These are phyloP conservation scores for Draba incana DNA, from an alignment of 345 rosid species.

Conservation along the genomic window DNA sequence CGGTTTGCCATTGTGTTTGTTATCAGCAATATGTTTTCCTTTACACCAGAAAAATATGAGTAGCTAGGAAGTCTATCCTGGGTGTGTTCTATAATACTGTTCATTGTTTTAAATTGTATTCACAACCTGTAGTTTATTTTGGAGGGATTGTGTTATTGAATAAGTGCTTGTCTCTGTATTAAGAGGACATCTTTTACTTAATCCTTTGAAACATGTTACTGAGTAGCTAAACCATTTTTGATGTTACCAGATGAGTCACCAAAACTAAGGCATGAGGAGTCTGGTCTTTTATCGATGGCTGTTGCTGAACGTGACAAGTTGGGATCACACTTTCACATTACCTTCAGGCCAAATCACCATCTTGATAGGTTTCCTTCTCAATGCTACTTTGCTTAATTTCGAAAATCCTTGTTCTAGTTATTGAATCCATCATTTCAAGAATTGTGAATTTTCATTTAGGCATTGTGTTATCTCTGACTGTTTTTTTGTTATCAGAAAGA, in stretches of 20 bases:
- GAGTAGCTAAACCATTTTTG: slow-evolving; percentile 31
- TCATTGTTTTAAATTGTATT: slow-evolving; percentile 4
- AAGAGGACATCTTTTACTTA: not conserved
- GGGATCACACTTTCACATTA: slow-evolving; percentile 86
- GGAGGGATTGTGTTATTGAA: slow-evolving; percentile 10
- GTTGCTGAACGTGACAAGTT: slow-evolving; percentile 74
- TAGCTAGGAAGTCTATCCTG: not conserved
- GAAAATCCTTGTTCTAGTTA: not conserved
- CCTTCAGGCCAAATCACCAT: slow-evolving; percentile 75
- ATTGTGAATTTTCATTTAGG: slow-evolving; percentile 6
- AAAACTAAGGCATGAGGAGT: slow-evolving; percentile 73
- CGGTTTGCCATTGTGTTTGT: slow-evolving; percentile 33
- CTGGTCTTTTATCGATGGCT: slow-evolving; percentile 87
- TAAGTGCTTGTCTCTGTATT: not conserved
- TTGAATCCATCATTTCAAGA: slow-evolving; percentile 1
- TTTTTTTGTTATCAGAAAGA: slow-evolving; percentile 51
- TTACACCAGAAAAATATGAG: slow-evolving; percentile 11
- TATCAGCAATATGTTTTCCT: slow-evolving; percentile 18
- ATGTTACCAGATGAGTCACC: slow-evolving; percentile 79
- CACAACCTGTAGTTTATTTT: slow-evolving; percentile 4
- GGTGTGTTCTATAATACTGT: slow-evolving; percentile 9
- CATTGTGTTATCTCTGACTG: slow-evolving; percentile 13
- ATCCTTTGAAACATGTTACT: slow-evolving; percentile 14
- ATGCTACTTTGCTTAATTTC: slow-evolving; percentile 6
- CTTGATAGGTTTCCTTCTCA: slow-evolving; percentile 66